phyloP scores from a whole-genome alignment of 352 stramenopile genomes.

The Phytophthora crassamura region DNA sequence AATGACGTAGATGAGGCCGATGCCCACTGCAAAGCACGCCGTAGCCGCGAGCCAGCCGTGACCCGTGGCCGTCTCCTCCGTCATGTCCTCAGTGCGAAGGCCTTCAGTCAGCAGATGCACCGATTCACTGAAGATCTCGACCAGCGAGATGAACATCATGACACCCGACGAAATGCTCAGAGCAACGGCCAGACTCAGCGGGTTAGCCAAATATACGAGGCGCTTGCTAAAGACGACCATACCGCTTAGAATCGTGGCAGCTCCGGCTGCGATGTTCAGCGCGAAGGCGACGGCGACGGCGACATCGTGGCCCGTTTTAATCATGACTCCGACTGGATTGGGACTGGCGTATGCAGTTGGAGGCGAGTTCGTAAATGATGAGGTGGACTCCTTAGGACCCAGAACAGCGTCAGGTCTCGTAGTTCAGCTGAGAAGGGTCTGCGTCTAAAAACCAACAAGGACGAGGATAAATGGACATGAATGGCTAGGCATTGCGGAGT shows the following conservation, averaged over 20 bases:
- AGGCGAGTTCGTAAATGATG: conserved; percentile 10
- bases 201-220: conserved; percentile 22
- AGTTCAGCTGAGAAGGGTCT: no score
- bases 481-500: conserved; percentile 5
- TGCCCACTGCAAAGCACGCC: conserved; percentile 13
- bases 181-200: conserved; percentile 17
- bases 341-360: conserved; percentile 2
- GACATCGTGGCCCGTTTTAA: conserved; percentile 25
- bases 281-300: conserved; percentile 10
- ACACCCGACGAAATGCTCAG: conserved; percentile 19
- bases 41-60: conserved; percentile 17
- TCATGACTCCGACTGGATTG: neutral
- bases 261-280: conserved; percentile 13
- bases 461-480: neutral
- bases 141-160: conserved; percentile 26
- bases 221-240: conserved; percentile 29
- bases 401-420: no score
- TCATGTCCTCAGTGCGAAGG: conserved; percentile 20
- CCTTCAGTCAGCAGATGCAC: conserved; percentile 21
- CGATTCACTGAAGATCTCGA: conserved; percentile 25
- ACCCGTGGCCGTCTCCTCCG: conserved; percentile 17
- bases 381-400: neutral
- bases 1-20: conserved; percentile 20
- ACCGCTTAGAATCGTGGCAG: conserved; percentile 15
- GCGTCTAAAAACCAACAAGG: neutral